Base-by-base conservation (phyloP, 1,284 basidiomycete genomes). In the Cystobasidium pallidum region DNA sequence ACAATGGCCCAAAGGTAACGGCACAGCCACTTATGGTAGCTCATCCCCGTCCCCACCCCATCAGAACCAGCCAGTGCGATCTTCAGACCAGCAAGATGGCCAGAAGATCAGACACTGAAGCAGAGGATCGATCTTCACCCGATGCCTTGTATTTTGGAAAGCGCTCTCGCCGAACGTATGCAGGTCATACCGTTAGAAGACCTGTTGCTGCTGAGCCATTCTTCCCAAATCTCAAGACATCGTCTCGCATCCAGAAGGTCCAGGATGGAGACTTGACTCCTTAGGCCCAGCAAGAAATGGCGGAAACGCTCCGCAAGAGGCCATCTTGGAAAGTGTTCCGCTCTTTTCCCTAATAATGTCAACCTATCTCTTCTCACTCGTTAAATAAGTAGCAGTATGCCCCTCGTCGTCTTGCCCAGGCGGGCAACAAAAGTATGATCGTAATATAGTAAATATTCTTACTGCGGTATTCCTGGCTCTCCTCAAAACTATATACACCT, bases 61-160 rank as follows among this genome's bases (percentile, higher is more conserved):
- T 52, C 30, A 30, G 36, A 8, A 57, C 54, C 34, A 36, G 36
- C 26, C 41, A 24, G 24, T 19, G 34, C 1, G 58, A 30, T 19
- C 1, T 15, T n/a, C 30, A 28, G 3, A 2, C 30, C 45, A 17
- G 10, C 2, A 47, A 51, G 30, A n/a, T 13, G 15, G 10, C 24
- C 3, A 39, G 62, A 19, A 51, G 34, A 43, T 26, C 45, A 28
- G 41, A 43, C 6, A 19, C 41, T 3, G 66, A 59, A 10, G 15
- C 36, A 3, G 32, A 43, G 10, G 66, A 68, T 30, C 55, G 28
- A n/a, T 41, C 36, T 26, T 68, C 66, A 6, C 67, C 67, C 21
- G 67, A 70, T 41, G 67, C 57, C 3, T 43, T 70, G 43, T 70
- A 70, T 43, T 70, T 70, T 47, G 58, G 58, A 39, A 61, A 61